Base-by-base conservation (phyloP, 2,329 filamentous ascomycete genomes). In the Akanthomyces uredinophilus region DNA sequence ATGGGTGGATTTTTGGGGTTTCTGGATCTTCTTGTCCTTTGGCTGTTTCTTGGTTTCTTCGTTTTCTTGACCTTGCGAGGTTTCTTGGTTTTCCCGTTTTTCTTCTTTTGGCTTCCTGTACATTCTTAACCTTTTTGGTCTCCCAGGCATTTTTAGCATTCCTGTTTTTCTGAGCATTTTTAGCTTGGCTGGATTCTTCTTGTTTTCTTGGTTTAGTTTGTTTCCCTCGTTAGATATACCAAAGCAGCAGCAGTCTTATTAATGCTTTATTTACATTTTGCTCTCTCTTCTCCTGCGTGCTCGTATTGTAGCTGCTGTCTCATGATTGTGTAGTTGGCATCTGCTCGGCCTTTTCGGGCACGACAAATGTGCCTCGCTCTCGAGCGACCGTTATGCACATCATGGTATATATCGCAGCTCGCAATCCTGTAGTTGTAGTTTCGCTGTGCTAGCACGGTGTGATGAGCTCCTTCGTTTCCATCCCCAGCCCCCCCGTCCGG, bases 201-300 rank as follows among this genome's bases (percentile, higher is more conserved):
- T 20, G 39, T 50, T 44, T 51, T 55, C 61, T 41, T 32, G 39
- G 41, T 24, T 29, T 32, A 29, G 4, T n/a, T 47, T 47, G 27
- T 62, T 58, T 32, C 22, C 52, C 50, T 60, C 60, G 14, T 54
- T 43, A 32, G 13, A 64, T 58, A 64, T 64, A 64, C 62, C 52
- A 64, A 63, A 65, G 60, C 64, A 54, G 60, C 55, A 52, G 65
- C 64, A 65, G 63, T 64, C 72, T 61, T 16, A 50, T 52, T 57
- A 55, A 51, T 53, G 51, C 14, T 64, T 43, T 61, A 57, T 64
- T 50, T 57, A 61, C 51, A 64, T 54, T 56, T 55, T 41, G 37
- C 13, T 29, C n/a, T 27, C 43, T 49, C n/a, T 24, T n/a, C 29
- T 68, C 66, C 67, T 69, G 67, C 60, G 29, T 35, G 24, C 47